phyloP scores from a whole-genome alignment of 192 early-diverging fungal genomes.

The Oehlia diaphana region DNA sequence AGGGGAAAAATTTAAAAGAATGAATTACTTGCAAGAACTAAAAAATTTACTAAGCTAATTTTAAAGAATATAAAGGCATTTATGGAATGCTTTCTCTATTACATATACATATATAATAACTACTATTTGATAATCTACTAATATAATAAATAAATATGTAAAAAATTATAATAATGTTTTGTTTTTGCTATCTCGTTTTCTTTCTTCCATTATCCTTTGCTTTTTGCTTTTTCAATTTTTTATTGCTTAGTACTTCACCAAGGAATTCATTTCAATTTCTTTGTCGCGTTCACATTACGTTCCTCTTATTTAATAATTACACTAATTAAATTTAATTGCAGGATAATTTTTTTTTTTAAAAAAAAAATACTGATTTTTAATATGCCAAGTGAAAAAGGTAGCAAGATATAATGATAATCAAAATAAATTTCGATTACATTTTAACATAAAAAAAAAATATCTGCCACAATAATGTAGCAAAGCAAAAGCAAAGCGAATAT shows the following conservation, averaged over 20 bases:
- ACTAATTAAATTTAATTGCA: neutral
- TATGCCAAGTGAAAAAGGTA: neutral
- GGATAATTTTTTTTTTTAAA: too few species aligned
- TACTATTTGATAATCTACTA: neutral
- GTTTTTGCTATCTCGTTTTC: neutral
- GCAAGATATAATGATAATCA: neutral
- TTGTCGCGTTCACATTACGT: too few species aligned
- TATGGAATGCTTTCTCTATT: neutral
- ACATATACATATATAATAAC: neutral
- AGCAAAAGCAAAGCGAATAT: neutral
- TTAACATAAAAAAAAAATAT: neutral
- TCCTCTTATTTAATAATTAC: neutral
- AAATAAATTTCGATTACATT: neutral
- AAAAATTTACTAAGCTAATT: neutral
- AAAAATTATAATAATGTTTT: neutral
- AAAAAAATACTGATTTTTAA: neutral
- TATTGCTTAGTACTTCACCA: too few species aligned
- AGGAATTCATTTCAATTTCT: too few species aligned
- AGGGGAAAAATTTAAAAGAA: neutral
- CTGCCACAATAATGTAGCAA: neutral
- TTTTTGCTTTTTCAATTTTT: too few species aligned
- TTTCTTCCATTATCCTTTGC: neutral
- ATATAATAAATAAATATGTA: neutral
- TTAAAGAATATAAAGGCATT: neutral
- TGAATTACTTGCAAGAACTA: neutral